These are phyloP conservation scores for Porphyrellus cyaneotinctus DNA, from an alignment of 768 basidiomycete genomes.

Conservation along the genomic window DNA sequence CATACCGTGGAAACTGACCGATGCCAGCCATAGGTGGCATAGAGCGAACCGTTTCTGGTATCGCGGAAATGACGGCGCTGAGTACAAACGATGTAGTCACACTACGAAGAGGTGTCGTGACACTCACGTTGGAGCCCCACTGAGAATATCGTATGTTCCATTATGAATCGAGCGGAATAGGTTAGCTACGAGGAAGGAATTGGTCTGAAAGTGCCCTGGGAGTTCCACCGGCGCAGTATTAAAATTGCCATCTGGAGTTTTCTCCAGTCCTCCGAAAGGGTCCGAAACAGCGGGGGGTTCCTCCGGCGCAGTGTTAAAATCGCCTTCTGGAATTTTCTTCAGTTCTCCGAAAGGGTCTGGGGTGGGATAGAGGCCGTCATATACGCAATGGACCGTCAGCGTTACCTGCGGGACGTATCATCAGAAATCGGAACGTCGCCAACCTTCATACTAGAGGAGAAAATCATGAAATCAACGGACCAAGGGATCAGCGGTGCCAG, in stretches of 20 bases:
- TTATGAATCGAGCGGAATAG: neutral
- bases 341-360: neutral
- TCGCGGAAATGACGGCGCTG: neutral
- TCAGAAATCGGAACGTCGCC: neutral
- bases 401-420: neutral
- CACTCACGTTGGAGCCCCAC: neutral
- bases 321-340: neutral
- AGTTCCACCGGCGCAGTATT: neutral
- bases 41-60: neutral
- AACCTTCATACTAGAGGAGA: neutral
- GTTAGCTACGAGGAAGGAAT: neutral
- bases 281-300: too few relatives aligned
- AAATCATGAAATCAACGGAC: neutral
- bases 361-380: neutral
- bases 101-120: neutral
- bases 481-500: neutral
- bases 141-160: neutral
- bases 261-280: neutral
- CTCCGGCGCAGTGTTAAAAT: neutral
- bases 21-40: neutral
- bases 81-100: neutral
- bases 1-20: slow-evolving; percentile 6
- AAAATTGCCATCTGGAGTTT: neutral
- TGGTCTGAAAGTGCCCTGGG: neutral
- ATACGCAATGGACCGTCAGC: slow-evolving; percentile 1